Conservation (phyloP, 148 eudicot species). For the Vaccinium myrtillus region DNA sequence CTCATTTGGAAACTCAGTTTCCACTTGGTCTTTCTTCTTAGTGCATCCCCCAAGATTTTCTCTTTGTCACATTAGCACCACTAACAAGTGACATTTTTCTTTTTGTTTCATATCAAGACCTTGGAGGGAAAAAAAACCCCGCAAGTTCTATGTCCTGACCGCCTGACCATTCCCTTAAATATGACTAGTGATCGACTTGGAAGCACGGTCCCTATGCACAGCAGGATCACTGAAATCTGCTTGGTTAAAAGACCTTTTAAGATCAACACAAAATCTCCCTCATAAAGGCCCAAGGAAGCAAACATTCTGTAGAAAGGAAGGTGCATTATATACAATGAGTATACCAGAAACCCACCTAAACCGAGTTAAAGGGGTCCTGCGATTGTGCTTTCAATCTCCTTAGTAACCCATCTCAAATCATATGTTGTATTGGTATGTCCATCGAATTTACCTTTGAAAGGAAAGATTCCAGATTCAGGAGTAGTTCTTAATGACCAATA, state of each 20-base stretch:
- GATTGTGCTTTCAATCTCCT: neutral
- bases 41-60: no score
- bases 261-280: neutral
- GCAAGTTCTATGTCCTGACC: no score
- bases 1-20: no score
- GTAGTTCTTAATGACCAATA: neutral
- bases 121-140: no score
- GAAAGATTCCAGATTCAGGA: neutral
- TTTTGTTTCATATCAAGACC: neutral
- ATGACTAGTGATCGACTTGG: neutral
- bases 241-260: neutral
- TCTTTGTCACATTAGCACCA: no score
- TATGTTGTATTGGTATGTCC: neutral
- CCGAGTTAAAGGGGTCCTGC: neutral
- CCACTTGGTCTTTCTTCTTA: no score
- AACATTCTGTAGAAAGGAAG: neutral
- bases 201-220: neutral
- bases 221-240: neutral
- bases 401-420: neutral
- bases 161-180: no score
- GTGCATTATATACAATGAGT: neutral
- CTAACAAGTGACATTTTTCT: no score
- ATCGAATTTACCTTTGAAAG: neutral
- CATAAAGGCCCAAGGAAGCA: neutral
- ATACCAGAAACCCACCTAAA: neutral